Conservation (phyloP, 1,284 basidiomycete species). For the Amylostereum areolatum region DNA sequence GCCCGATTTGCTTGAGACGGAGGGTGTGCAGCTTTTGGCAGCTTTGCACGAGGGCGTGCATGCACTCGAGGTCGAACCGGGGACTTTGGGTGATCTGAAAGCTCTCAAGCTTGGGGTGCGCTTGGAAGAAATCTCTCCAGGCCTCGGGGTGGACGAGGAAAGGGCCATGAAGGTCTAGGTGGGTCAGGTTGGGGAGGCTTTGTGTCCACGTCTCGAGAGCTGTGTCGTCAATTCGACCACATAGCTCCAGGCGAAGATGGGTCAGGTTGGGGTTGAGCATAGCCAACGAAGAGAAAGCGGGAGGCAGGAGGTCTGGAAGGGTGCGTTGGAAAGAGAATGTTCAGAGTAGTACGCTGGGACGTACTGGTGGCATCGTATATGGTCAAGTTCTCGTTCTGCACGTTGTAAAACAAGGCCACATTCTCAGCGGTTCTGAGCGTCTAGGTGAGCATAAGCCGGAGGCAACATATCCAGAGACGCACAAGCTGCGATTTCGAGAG, state of each 20-base stretch:
- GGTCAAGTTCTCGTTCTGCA: conserved; percentile 60
- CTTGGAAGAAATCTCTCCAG: conserved; percentile 75
- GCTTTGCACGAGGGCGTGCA: conserved; percentile 54
- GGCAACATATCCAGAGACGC: too few relatives aligned
- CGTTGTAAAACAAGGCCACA: conserved; percentile 78
- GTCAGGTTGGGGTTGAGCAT: conserved; percentile 79
- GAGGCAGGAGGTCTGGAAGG: conserved; percentile 60
- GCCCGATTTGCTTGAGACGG: conserved; percentile 75
- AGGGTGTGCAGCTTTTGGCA: conserved; percentile 67
- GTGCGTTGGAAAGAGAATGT: too few relatives aligned
- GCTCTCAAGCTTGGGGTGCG: conserved; percentile 54
- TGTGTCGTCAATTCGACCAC: conserved; percentile 76
- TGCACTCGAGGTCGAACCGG: conserved; percentile 76
- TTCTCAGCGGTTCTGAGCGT: conserved; percentile 78
- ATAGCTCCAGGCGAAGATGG: conserved; percentile 76
- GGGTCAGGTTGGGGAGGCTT: conserved; percentile 60
- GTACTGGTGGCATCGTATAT: conserved; percentile 91
- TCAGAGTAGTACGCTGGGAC: too few relatives aligned
- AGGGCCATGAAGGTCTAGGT: conserved; percentile 82
- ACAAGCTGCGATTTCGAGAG: conserved; percentile 81
- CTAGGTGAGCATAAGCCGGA: too few relatives aligned
- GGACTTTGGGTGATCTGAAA: conserved; percentile 86
- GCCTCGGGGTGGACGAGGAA: conserved; percentile 76
- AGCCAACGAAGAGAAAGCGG: conserved; percentile 63
- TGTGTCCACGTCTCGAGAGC: conserved; percentile 62